Evolutionary conservation across 1,284 basidiomycete genomes (phyloP).

Genomic region (Kwoniella shivajii): DNA sequence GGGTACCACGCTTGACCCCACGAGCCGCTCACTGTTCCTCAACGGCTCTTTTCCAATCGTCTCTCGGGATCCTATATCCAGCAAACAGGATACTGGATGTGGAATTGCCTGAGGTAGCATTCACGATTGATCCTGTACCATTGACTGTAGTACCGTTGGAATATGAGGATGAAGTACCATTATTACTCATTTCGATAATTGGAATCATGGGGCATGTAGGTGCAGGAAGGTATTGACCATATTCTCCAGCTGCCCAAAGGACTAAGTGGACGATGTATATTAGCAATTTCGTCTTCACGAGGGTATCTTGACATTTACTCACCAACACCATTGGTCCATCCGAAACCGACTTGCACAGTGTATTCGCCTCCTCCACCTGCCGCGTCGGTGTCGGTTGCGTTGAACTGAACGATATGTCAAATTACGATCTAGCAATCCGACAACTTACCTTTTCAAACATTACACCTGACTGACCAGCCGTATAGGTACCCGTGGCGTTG

Average conservation of each 20-base stretch:
- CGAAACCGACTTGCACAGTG: slow-evolving; percentile 57
- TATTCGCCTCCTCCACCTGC: slow-evolving; percentile 86
- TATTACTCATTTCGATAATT: slow-evolving; percentile 35
- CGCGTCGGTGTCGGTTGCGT: slow-evolving; percentile 70
- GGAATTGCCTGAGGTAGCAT: slow-evolving; percentile 3
- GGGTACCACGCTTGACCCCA: not conserved
- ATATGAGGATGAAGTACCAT: slow-evolving; percentile 18
- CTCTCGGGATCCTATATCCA: slow-evolving; percentile 22
- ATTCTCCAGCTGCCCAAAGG: slow-evolving; percentile 72
- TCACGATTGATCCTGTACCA: slow-evolving; percentile 9
- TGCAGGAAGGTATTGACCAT: slow-evolving; percentile 65
- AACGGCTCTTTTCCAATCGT: not conserved
- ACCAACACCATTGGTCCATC: slow-evolving; percentile 88
- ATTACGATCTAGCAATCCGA: too few species aligned
- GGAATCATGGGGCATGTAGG: slow-evolving; percentile 68
- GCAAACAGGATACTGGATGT: slow-evolving; percentile 14
- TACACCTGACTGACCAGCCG: slow-evolving; percentile 55
- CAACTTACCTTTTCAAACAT: slow-evolving; percentile 77
- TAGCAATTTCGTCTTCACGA: not conserved
- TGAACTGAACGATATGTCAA: slow-evolving; percentile 43
- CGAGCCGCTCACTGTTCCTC: not conserved
- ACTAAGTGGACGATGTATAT: slow-evolving; percentile 11
- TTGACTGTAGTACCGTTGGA: slow-evolving; percentile 23
- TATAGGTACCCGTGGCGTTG: slow-evolving; percentile 65
- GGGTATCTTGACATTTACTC: slow-evolving; percentile 1